Conservation (phyloP, 2,329 filamentous ascomycete genomes). For the Cladophialophora chaetospira region DNA sequence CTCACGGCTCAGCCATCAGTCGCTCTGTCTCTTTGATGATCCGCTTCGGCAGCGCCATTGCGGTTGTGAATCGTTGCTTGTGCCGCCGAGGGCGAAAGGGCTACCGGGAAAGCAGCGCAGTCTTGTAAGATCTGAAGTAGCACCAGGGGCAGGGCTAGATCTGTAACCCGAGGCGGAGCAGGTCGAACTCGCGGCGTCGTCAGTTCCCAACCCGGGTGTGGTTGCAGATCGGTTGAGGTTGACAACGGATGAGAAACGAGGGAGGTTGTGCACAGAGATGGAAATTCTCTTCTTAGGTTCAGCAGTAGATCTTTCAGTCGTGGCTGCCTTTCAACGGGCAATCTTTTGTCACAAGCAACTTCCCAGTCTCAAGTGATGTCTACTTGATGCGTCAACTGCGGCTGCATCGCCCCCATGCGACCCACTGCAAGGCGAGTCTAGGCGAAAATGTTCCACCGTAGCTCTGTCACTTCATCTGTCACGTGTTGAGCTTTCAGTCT, state of each 20-base stretch:
- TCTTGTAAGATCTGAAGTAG: background rate
- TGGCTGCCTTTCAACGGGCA: background rate
- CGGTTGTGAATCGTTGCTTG: background rate
- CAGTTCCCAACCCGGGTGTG: too few relatives aligned
- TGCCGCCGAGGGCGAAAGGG: slow-evolving; percentile 11
- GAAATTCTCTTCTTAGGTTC: too few relatives aligned
- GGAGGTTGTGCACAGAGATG: too few relatives aligned
- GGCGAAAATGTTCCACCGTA: background rate
- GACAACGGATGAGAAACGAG: background rate
- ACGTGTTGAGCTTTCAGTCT: too few relatives aligned
- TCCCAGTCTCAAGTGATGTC: background rate
- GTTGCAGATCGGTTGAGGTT: background rate
- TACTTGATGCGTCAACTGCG: background rate
- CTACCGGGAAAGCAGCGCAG: background rate
- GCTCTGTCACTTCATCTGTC: too few relatives aligned
- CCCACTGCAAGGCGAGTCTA: too few relatives aligned
- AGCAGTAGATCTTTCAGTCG: too few relatives aligned
- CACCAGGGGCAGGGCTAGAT: too few relatives aligned
- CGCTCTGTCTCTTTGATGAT: slow-evolving; percentile 99
- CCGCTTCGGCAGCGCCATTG: slow-evolving; percentile 80
- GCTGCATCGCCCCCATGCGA: background rate
- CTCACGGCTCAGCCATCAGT: slow-evolving; percentile 90
- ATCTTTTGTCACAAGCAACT: background rate
- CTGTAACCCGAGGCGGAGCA: too few relatives aligned
- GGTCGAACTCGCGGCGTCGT: background rate